phyloP scores from a whole-genome alignment of 1,284 basidiomycete genomes.

The Puccinia triticina region DNA sequence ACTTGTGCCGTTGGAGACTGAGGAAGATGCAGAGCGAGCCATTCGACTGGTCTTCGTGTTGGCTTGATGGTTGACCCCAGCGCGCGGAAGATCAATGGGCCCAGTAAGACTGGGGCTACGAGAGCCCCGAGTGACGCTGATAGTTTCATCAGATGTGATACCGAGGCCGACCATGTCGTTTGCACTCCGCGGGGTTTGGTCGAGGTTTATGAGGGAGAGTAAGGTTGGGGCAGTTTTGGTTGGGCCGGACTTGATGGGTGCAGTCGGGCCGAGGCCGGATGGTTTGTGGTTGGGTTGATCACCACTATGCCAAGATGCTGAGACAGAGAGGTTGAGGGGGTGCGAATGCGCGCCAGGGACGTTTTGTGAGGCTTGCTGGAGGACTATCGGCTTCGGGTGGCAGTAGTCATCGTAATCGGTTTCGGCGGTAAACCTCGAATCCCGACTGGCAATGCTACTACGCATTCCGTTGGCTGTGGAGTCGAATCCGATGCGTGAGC shows the following conservation, averaged over 20 bases:
- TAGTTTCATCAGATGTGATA: conserved; percentile 59
- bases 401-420: conserved; percentile 49
- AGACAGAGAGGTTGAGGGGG: conserved; percentile 27
- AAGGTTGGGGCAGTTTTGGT: conserved; percentile 26
- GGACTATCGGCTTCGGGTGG: conserved; percentile 2
- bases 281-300: conserved; percentile 8
- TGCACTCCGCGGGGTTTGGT: conserved; percentile 60
- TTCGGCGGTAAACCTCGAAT: conserved; percentile 44
- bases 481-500: conserved; percentile 39
- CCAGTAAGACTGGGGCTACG: conserved; percentile 18
- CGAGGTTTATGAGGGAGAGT: conserved; percentile 35
- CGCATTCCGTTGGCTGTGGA: conserved; percentile 18
- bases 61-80: background rate
- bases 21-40: conserved; percentile 34
- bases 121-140: conserved; percentile 29
- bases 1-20: conserved; percentile 14
- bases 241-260: background rate
- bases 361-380: background rate
- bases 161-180: conserved; percentile 52
- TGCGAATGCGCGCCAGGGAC: background rate
- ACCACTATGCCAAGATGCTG: conserved; percentile 40
- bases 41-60: background rate
- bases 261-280: background rate
- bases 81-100: background rate
- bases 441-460: conserved; percentile 46